Base-by-base conservation (phyloP, 371 early-diverging fungal species). In the Mucor ambiguus region DNA sequence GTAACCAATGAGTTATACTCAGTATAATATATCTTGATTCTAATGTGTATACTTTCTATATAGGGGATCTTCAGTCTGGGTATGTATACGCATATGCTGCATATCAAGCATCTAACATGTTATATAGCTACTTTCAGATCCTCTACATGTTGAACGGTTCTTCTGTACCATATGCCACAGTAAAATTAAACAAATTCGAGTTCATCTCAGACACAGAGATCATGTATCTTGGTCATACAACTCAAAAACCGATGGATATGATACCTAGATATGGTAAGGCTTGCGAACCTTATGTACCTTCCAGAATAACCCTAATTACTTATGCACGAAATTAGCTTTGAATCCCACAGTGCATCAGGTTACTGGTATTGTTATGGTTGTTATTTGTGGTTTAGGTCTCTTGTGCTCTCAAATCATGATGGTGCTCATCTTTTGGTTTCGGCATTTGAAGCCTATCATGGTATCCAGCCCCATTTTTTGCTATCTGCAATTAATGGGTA, bases 381-480 rank as follows among this genome's bases (percentile, higher is more conserved):
- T 49, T n/a, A 64, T 81, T 8, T 64, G 63, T 24, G 30, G 28
- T 1, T 11, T 77, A 2, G 79, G 79, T 14, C 18, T 76, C 2
- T 11, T 69, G 5, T 58, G 37, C 35, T 73, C 75, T 49, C 1
- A 68, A 1, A 8, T 62, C 18, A 72, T 77, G 74, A 30, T 71
- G 41, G 26, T 70, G 0, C 28, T 81, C 12, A 75, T 81, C 24
- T 59, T 73, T 28, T 32, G 61, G 10, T 75, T 60, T 24, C 65
- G 75, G 10, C 59, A 71, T 5, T 52, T 73, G 9, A 77, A 76
- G 43, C 58, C 75, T 7, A 74, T 81, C 49, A 73, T 74, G 71
- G 72, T 66, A 0, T 58, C 82, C 4, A 81, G 82, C 35, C 82
- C 82, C 0, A 43, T 75, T 4, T 81, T 81, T 54, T 77, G 77